Conservation (phyloP, 31 red algal species). For the Odonthalia washingtoniensis region DNA sequence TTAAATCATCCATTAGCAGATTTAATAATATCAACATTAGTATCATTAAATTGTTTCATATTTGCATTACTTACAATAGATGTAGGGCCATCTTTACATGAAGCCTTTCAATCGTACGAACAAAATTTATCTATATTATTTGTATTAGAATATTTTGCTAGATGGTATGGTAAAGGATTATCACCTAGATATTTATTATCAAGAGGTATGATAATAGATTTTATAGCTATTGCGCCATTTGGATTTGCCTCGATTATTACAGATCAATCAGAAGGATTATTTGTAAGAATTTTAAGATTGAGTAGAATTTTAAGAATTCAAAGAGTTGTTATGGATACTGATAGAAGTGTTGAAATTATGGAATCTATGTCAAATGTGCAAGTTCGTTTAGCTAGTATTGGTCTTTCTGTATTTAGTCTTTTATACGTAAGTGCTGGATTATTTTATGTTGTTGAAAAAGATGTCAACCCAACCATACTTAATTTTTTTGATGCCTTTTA, state of each 20-base stretch:
- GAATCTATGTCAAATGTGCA: conserved; percentile 56
- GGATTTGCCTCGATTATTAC: conserved; percentile 57
- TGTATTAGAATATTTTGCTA: conserved; percentile 75
- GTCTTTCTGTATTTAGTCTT: conserved; percentile 72
- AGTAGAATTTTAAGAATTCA: conserved; percentile 70
- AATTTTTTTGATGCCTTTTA: conserved; percentile 90
- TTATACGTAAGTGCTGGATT: conserved; percentile 80
- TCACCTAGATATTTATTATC: conserved; percentile 67
- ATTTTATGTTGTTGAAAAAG: conserved; percentile 79
- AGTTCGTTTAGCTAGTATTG: conserved; percentile 60
- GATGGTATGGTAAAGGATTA: conserved; percentile 79
- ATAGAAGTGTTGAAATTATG: conserved; percentile 59
- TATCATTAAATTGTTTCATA: conserved; percentile 63
- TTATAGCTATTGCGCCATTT: conserved; percentile 68
- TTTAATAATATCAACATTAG: conserved; percentile 45
- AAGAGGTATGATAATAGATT: conserved; percentile 75
- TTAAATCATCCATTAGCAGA: conserved; percentile 74
- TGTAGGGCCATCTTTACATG: conserved; percentile 26
- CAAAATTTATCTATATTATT: conserved; percentile 60
- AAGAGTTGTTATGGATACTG: conserved; percentile 65
- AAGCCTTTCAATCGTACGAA: conserved; percentile 62
- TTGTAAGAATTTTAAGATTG: conserved; percentile 65
- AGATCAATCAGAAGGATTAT: conserved; percentile 65
- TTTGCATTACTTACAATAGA: conserved; percentile 74
- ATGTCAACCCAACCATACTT: conserved; percentile 63